phyloP scores from a whole-genome alignment of 805 yeast genomes.

The Grigorovia transvaalensis region DNA sequence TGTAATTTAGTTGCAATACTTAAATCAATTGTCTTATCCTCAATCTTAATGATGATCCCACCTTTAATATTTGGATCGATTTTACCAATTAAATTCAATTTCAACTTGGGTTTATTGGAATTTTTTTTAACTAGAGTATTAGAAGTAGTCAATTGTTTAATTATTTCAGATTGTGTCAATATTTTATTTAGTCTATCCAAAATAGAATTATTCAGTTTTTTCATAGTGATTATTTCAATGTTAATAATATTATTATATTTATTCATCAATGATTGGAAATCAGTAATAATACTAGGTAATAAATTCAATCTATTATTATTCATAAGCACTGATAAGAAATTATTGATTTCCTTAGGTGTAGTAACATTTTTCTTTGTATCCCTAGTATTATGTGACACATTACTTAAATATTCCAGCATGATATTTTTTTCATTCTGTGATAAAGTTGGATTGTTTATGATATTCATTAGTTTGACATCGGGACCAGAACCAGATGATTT shows the following conservation, averaged over 20 bases:
- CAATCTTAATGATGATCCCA: conserved; percentile 91
- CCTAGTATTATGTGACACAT: not conserved
- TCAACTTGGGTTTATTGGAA: conserved; percentile 41
- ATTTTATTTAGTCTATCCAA: conserved; percentile 71
- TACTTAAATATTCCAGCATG: conserved; percentile 50
- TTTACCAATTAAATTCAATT: conserved; percentile 71
- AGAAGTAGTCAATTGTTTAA: conserved; percentile 37
- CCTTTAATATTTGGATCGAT: conserved; percentile 89
- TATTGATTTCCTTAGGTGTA: conserved; percentile 34
- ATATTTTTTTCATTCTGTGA: conserved; percentile 61
- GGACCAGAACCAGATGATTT: too few species aligned
- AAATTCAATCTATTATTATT: conserved; percentile 87
- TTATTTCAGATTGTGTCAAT: conserved; percentile 65
- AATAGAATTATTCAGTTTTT: conserved; percentile 71
- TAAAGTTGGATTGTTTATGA: conserved; percentile 75
- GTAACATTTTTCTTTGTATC: conserved; percentile 32
- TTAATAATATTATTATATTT: conserved; percentile 88
- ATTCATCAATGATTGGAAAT: conserved; percentile 69
- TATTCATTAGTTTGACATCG: conserved; percentile 32
- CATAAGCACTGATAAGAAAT: conserved; percentile 76
- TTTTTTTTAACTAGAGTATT: conserved; percentile 14
- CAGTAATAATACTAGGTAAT: conserved; percentile 52
- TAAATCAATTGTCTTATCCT: conserved; percentile 92
- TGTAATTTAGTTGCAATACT: conserved; percentile 75
- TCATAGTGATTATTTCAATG: conserved; percentile 84